Conservation (phyloP, 208 protist species). For the Wallacemonas sp. region DNA sequence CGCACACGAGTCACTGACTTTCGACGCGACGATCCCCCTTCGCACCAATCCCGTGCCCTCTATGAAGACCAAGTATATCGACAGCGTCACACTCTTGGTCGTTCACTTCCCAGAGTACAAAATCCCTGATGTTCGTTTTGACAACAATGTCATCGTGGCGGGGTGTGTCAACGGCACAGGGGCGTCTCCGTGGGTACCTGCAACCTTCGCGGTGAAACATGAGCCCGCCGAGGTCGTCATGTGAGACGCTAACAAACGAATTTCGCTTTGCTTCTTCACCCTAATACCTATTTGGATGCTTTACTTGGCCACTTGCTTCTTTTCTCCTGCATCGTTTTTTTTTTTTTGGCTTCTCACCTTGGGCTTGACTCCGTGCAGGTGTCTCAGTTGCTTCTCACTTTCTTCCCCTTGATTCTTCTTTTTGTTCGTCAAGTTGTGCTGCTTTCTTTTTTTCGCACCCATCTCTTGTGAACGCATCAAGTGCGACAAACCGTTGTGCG, state of each 20-base stretch:
- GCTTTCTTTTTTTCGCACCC: too few species aligned
- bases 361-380: not conserved
- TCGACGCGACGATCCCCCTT: not conserved
- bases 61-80: conserved; percentile 1
- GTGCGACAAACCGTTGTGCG: too few species aligned
- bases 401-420: too few species aligned
- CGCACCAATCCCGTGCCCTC: not conserved
- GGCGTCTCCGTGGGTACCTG: not conserved
- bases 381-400: conserved; percentile 13
- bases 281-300: too few species aligned
- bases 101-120: conserved; percentile 2
- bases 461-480: too few species aligned
- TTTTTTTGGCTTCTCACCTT: conserved; percentile 10
- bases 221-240: too few species aligned
- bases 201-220: not conserved
- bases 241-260: too few species aligned
- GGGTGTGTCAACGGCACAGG: not conserved
- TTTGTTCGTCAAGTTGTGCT: too few species aligned
- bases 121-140: conserved; percentile 1
- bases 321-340: not conserved
- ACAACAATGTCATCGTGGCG: not conserved
- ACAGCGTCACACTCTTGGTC: not conserved
- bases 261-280: not conserved
- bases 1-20: not conserved
- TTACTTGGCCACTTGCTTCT: not conserved